Evolutionary conservation across 352 stramenopile genomes (phyloP), one percentile per base, ranked within the genome.

Genomic region (Pythium utonaiense): DNA sequence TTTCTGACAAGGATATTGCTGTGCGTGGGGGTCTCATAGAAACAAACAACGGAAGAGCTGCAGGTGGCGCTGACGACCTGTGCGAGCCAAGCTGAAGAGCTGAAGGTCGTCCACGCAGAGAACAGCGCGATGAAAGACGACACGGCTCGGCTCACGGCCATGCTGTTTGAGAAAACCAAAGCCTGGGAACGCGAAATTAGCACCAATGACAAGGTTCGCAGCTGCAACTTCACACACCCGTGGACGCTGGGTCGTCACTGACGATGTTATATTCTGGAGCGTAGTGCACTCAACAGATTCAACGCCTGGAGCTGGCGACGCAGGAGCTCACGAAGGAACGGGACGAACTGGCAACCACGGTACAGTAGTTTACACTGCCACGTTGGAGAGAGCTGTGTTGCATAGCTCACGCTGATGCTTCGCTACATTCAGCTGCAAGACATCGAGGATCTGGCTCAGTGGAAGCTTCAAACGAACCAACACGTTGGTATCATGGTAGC

Each of bases 141-240:
- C 52, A 70, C 80, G 6, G 73, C 77, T 40, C 73, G 77, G 10
- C 59, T 92, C 7, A 85, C 77, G 13, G 64, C 80, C 21, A 59
- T 78, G 57, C 62, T 90, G 7, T 87, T 90, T 47, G 80, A 91
- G 33, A 89, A 91, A 56, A 89, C 78, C 0, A 87, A 83, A 31
- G 79, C 78, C 8, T 91, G 76, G 78, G 78, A 91, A 60, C 73
- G 79, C 22, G 80, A 89, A 33, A 77, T 87, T 48, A 75, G 16
- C 22, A 63, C 57, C 6, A 92, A 83, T 54, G 60, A 80, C 17
- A 78, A 61, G 66, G 78, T 86, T 41, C 12, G 34, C 16, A 14
- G 16, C 34, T 41, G 28, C 28, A 9, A 10, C 28, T n/a, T 9
- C 28, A 33, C 9, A 33, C 28, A 10, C 5, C 9, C 28, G 28